These are phyloP conservation scores for Trametes cubensis DNA, from an alignment of 768 basidiomycete species.

Conservation along the genomic window DNA sequence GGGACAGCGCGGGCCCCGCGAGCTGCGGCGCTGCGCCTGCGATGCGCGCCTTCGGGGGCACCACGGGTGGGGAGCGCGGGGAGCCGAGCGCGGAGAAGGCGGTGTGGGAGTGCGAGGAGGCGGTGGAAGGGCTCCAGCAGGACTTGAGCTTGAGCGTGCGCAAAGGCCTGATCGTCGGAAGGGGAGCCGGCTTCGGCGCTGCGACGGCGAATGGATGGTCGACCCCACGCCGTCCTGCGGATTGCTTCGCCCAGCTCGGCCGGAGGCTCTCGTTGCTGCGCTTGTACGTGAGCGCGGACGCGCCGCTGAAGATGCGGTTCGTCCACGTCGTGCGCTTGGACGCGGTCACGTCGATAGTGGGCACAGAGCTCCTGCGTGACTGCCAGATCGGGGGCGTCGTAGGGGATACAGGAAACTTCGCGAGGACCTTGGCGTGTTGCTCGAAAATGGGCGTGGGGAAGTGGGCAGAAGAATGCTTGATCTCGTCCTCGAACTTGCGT, in stretches of 20 bases:
- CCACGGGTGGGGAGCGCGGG: conserved; percentile 8
- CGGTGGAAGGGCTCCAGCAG: conserved; percentile 35
- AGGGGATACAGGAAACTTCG: conserved; percentile 8
- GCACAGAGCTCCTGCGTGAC: conserved; percentile 9
- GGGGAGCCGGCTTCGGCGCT: conserved; percentile 29
- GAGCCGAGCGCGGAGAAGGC: too few species aligned
- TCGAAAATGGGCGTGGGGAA: conserved; percentile 21
- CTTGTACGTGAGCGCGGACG: conserved; percentile 23
- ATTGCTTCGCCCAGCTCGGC: conserved; percentile 54
- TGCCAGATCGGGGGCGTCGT: conserved; percentile 19
- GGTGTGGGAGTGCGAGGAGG: conserved; percentile 9
- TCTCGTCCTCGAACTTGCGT: conserved; percentile 8
- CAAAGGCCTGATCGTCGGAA: conserved; percentile 28
- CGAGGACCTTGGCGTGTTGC: conserved; percentile 18
- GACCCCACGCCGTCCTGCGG: conserved; percentile 51
- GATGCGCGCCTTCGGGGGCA: conserved; percentile 25
- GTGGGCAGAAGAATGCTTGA: conserved; percentile 13
- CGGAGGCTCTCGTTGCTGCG: conserved; percentile 33
- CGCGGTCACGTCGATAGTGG: conserved; percentile 1
- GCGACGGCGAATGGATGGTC: conserved; percentile 53
- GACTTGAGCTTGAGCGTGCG: conserved; percentile 34
- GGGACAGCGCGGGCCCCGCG: conserved; percentile 28
- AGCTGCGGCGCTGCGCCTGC: conserved; percentile 15
- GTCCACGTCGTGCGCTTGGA: conserved; percentile 25
- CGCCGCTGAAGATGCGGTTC: conserved; percentile 25